Base-by-base conservation (phyloP, 306 rosid genomes). In the Lotus japonicus region DNA sequence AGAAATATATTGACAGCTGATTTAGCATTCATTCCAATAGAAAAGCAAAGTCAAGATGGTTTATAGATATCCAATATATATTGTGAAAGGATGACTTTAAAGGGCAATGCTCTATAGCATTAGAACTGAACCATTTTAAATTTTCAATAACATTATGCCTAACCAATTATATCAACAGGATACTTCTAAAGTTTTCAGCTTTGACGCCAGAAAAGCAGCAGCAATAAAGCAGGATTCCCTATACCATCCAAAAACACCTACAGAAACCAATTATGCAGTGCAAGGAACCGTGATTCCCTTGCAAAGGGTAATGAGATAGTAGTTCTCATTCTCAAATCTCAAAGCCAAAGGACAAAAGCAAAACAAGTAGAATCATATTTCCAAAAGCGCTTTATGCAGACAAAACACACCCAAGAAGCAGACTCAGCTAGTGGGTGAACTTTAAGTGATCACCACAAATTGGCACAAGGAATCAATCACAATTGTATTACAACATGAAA, bases 351-450 rank as follows among this genome's bases (percentile, higher is more conserved):
- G 15, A 38, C 45, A 57, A 14, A 33, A 10, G 33, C 35, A 14
- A 6, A 53, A 33, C 57, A 54, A 23, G 36, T 19, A 48, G 59
- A 45, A 18, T 71, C 57, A 35, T 56, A 76, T 73, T 82, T 51
- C 42, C 28, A 12, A 21, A 21, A 21, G 26, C 26, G 2, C 15
- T 3, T 69, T 62, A 18, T 3, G 9, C 58, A 26, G 2, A 42
- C 51, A 54, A 62, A 5, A 64, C 19, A 45, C 28, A 64, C 48
- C 50, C 45, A 55, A 33, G 63, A 70, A 39, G 45, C 45, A 62
- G 21, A 55, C 48, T 9, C 41, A 63, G 6, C 68, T 23, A 23
- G 42, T 64, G 73, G 58, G 16, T 57, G 45, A 54, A 73, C 64
- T 63, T 63, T 77, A 60, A 11, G 48, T 21, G 17, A 61, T 4